A percentile compares a stretch with the other conserved stretches of the same genome.
phyloP scores from a whole-genome alignment of 305 asterid species.

The Ilex paraguariensis region DNA sequence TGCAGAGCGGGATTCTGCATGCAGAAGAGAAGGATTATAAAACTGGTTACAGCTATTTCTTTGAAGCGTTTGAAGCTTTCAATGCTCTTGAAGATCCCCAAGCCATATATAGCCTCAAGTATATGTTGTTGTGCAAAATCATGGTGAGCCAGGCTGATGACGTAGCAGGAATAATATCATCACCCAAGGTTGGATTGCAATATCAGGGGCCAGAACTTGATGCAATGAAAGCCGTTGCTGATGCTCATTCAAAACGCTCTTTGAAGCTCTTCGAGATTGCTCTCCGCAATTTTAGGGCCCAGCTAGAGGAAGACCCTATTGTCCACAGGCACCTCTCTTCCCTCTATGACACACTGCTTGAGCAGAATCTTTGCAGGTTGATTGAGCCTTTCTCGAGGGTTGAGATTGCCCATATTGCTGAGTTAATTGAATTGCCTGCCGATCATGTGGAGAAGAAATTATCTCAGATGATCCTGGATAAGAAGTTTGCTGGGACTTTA shows the following conservation, averaged over 20 bases:
- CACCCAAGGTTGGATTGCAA: slow-evolving; percentile 35
- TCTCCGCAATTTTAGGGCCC: slow-evolving; percentile 29
- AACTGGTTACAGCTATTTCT: slow-evolving; percentile 37
- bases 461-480: slow-evolving; percentile 41
- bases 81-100: slow-evolving; percentile 39
- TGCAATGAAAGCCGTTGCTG: slow-evolving; percentile 44
- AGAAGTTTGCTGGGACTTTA: slow-evolving; percentile 40
- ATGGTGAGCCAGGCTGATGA: slow-evolving; percentile 44
- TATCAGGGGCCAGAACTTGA: slow-evolving; percentile 43
- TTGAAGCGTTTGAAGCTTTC: slow-evolving; percentile 41
- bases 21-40: slow-evolving; percentile 40
- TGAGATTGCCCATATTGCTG: slow-evolving; percentile 39
- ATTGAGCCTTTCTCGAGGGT: slow-evolving; percentile 40
- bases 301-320: slow-evolving; percentile 37
- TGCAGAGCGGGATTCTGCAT: slow-evolving; percentile 44
- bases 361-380: slow-evolving; percentile 45
- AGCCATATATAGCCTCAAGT: slow-evolving; percentile 37
- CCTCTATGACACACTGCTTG: slow-evolving; percentile 37
- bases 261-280: slow-evolving; percentile 33
- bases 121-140: slow-evolving; percentile 41
- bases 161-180: slow-evolving; percentile 34
- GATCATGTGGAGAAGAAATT: slow-evolving; percentile 43
- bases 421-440: slow-evolving; percentile 34
- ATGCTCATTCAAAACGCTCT: slow-evolving; percentile 41
- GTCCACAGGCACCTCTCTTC: slow-evolving; percentile 42